Evolutionary conservation across 139 green algal species (phyloP), one percentile per base, ranked within the genome.

Genomic region (Auxenochlorella protothecoides): DNA sequence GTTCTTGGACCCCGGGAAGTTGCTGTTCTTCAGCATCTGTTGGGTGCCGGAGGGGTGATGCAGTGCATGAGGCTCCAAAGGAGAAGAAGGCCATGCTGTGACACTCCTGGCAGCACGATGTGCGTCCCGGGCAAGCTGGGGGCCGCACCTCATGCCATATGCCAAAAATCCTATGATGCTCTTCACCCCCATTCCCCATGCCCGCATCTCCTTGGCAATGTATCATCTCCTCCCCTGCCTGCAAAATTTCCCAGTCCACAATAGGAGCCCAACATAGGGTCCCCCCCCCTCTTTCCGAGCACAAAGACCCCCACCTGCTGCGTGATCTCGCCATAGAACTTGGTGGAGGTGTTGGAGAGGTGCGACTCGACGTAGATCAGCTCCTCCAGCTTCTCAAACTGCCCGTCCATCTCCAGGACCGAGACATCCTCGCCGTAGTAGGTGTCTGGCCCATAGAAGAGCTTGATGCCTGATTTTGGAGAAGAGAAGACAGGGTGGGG

Each of bases 371-470:
- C 92, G 82, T 99, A 99, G 89, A 99, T 99, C 53, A 99, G 92
- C 91, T 99, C 95, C 90, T 99, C 94, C 61, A 99, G 88, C 89
- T 97, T 97, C 86, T 99, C 94, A 78, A 99, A 99, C 85, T 96
- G 88, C 72, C 92, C 94, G 73, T 97, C 93, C 92, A 98, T 97
- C 84, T 98, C 94, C 72, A 98, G 80, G 6, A 97, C 94, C 62
- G 82, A 44, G 27, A 91, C 87, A 76, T 92, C 89, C 69, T 95
- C 79, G 70, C 88, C 92, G 76, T 92, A 97, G 89, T 91, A 99
- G 72, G 89, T 96, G 85, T 96, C 91, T 14, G 91, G 91, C 82
- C 91, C 91, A 76, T 96, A 96, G 80, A 83, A 89, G 78, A 96
- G 87, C 89, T 93, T 95, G 81, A 92, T 92, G 80, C 87, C 86